Base-by-base conservation (phyloP, 1,284 basidiomycete species). In the Sparassis latifolia region DNA sequence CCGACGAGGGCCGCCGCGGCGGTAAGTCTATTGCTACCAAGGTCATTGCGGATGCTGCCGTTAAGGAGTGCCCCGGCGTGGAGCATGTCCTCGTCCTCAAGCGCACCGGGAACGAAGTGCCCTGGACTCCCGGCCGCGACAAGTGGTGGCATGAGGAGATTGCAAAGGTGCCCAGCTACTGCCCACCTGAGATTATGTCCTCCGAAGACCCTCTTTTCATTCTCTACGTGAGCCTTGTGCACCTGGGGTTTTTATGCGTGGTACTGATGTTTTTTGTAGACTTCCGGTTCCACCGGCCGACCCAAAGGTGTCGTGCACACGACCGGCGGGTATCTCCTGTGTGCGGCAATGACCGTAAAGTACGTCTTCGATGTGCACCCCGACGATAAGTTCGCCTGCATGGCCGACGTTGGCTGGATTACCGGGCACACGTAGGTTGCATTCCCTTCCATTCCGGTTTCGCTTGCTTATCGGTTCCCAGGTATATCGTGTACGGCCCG, bases 361-460 rank as follows among this genome's bases (percentile, higher is more conserved):
- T 90, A 92, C 69, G 91, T 97, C 56, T 99, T 98, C 63, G 97
- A 99, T 67, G 83, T 97, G 32, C 97, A 99, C 69, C 82, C 86
- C 10, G 89, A 88, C 50, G 89, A 95, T 73, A 84, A 78, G 59
- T 98, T 96, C 67, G 96, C 89, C 4, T 99, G 97, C 77, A 96
- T 98, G 95, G 96, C 96, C 55, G 96, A 99, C 66, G 82, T 99
- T 51, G 96, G 96, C 62, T 99, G 96, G 96, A 97, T 99, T 72
- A 99, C 96, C 3, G 96, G 96, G 38, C 96, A 98, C 75, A 92
- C 92, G 70, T 90, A 62, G 57, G 77, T 69, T 47, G 43, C 40
- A 30, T 42, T 46, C n/a, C 32, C 30, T 32, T 45, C 38, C 52
- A 12, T 42, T 10, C 29, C 44, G 32, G 20, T 41, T 5, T 33